Conservation (phyloP, 2,329 filamentous ascomycete genomes). For the Colletotrichum higginsianum region DNA sequence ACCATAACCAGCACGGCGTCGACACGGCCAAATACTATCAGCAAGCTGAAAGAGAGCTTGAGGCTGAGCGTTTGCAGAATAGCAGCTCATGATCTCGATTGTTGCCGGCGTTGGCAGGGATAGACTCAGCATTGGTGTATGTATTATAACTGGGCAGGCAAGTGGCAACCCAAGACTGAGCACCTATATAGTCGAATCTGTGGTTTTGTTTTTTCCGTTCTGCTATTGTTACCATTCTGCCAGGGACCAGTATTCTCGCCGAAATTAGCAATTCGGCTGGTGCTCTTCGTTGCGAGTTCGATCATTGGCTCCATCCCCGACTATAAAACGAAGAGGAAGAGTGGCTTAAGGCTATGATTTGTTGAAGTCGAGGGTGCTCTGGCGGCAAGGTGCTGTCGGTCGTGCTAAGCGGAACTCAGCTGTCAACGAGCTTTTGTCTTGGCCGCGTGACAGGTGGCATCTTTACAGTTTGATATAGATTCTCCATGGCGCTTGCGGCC, state of each 20-base stretch:
- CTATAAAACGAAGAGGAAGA: too few species aligned
- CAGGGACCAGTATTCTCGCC: not conserved
- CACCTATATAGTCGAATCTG: not conserved
- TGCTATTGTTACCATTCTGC: not conserved
- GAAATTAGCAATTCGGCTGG: not conserved
- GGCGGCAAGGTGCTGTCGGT: too few species aligned
- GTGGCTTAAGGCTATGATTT: too few species aligned
- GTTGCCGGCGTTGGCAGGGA: conserved; percentile 6
- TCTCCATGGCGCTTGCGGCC: too few species aligned
- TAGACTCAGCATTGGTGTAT: not conserved
- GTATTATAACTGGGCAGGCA: conserved; percentile 14
- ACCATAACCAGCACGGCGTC: conserved; percentile 95
- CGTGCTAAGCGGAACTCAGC: too few species aligned
- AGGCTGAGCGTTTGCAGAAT: conserved; percentile 72
- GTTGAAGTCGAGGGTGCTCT: too few species aligned
- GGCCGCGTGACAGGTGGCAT: too few species aligned
- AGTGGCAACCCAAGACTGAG: not conserved
- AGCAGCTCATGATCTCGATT: conserved; percentile 2
- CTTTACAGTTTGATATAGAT: too few species aligned
- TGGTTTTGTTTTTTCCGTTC: not conserved
- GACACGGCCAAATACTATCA: conserved; percentile 99
- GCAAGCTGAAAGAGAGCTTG: conserved; percentile 93
- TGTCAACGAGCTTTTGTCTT: too few species aligned
- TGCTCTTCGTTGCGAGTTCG: too few species aligned
- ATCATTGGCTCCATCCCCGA: too few species aligned